Percentiles rank a stretch among this genome's conserved stretches.
Evolutionary conservation across 495 filamentous ascomycete species (phyloP).

Genomic region (Annulohypoxylon maeteangense): DNA sequence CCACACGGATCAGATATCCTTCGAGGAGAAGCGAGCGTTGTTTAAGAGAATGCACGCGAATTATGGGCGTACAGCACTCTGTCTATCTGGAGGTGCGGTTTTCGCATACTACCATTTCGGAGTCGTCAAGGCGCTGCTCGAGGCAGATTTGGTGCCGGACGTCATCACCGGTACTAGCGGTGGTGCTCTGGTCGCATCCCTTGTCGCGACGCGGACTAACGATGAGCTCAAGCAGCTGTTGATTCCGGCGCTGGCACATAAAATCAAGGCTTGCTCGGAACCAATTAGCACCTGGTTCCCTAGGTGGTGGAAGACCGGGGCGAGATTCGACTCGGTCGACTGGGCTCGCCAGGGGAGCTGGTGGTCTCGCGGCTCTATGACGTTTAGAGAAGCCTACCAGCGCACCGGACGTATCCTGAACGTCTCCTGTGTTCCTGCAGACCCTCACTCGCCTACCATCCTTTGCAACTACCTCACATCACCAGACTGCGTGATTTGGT

Average conservation of each 20-base stretch:
- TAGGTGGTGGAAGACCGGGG: slow-evolving; percentile 92
- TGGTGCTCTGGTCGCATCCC: slow-evolving; percentile 88
- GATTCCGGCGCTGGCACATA: slow-evolving; percentile 83
- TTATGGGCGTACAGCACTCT: slow-evolving; percentile 91
- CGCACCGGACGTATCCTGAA: slow-evolving; percentile 94
- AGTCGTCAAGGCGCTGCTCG: slow-evolving; percentile 88
- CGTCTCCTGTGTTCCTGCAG: slow-evolving; percentile 95
- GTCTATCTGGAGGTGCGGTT: slow-evolving; percentile 91
- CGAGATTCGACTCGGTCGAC: slow-evolving; percentile 90
- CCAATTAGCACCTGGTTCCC: slow-evolving; percentile 75
- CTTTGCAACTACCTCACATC: slow-evolving; percentile 92
- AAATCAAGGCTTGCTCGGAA: slow-evolving; percentile 88
- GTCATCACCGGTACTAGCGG: slow-evolving; percentile 97
- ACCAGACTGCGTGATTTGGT: slow-evolving; percentile 98
- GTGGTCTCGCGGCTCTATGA: slow-evolving; percentile 90
- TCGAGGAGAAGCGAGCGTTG: slow-evolving; percentile 79
- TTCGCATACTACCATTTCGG: slow-evolving; percentile 99
- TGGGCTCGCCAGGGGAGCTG: slow-evolving; percentile 89
- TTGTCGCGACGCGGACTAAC: slow-evolving; percentile 90
- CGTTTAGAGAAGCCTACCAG: slow-evolving; percentile 94
- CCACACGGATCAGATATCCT: slow-evolving; percentile 69
- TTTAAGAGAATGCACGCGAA: slow-evolving; percentile 92
- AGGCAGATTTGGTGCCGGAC: slow-evolving; percentile 85
- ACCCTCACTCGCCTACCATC: slow-evolving; percentile 92
- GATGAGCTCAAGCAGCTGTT: slow-evolving; percentile 87